phyloP scores from a whole-genome alignment of 345 rosid genomes.

The Cardamine resedifolia region DNA sequence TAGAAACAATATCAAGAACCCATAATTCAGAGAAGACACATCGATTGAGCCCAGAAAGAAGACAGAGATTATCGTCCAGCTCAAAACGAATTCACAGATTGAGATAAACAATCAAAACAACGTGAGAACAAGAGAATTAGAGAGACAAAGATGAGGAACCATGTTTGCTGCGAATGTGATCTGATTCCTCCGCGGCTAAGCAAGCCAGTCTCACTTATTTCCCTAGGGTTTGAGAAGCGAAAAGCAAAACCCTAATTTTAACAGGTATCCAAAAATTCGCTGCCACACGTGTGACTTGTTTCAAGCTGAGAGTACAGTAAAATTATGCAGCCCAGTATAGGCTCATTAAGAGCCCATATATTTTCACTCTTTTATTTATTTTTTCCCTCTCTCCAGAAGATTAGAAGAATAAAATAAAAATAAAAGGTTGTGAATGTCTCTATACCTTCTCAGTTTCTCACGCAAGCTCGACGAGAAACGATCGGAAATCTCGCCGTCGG shows the following conservation, averaged over 20 bases:
- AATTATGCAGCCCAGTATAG: not conserved
- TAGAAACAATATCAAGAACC: not conserved
- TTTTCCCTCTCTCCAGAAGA: conserved; percentile 26
- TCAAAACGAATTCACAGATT: not conserved
- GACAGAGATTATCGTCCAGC: not conserved
- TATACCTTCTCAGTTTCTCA: conserved; percentile 28
- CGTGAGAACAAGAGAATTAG: not conserved
- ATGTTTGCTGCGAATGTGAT: conserved; percentile 15
- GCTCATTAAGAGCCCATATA: conserved; percentile 9
- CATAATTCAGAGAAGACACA: not conserved
- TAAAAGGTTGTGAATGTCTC: conserved; percentile 30
- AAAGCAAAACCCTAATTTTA: not conserved
- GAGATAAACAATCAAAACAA: not conserved
- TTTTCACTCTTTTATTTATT: not conserved
- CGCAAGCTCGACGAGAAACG: conserved; percentile 29
- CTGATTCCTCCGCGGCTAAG: conserved; percentile 19
- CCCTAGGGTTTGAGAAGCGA: not conserved
- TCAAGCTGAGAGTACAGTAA: not conserved
- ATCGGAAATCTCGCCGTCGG: conserved; percentile 32
- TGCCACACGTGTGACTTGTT: conserved; percentile 4
- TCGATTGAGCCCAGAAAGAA: not conserved
- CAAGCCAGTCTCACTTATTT: not conserved
- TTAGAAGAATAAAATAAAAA: conserved; percentile 9
- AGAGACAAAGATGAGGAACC: conserved; percentile 18
- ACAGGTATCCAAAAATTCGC: not conserved